A percentile compares a stretch with the other conserved stretches of the same genome.
Evolutionary conservation across 2,329 filamentous ascomycete genomes (phyloP).

Genomic region (Fusarium oligoseptatum): DNA sequence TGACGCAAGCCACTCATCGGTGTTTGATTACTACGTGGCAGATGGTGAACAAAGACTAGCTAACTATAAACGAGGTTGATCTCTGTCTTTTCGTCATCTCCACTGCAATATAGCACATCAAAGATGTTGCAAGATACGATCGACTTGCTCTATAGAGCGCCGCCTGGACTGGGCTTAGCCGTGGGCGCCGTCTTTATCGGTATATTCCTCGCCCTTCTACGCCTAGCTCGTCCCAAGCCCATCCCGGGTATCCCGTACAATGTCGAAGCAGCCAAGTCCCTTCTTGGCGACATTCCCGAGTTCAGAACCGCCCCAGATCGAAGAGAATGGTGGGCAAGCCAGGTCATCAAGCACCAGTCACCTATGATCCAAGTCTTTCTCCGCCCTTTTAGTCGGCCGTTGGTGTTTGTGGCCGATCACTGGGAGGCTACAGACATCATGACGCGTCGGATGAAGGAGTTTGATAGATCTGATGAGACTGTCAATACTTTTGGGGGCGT

Average conservation of each 20-base stretch:
- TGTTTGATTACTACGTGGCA: not conserved
- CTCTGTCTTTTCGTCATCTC: not conserved
- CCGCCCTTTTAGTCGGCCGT: constrained; percentile 22
- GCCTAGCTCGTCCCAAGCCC: constrained; percentile 23
- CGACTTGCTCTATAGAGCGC: not conserved
- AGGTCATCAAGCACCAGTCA: constrained; percentile 25
- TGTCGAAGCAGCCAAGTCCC: constrained; percentile 19
- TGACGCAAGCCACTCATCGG: not conserved
- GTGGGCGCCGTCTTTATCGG: not conserved
- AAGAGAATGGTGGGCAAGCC: constrained; percentile 22
- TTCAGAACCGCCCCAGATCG: constrained; percentile 15
- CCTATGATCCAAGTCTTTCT: constrained; percentile 31
- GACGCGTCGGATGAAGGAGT: constrained; percentile 33
- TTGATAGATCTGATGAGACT: constrained; percentile 19
- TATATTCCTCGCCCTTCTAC: not conserved
- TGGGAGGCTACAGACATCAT: constrained; percentile 33
- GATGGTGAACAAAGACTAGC: not conserved
- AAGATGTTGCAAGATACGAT: constrained; percentile 6
- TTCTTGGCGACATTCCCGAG: constrained; percentile 31
- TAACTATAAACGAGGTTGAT: not conserved
- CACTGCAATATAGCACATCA: not conserved
- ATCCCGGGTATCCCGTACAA: constrained; percentile 34
- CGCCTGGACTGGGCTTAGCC: not conserved
- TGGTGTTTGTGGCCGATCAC: constrained; percentile 34
- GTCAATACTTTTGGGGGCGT: constrained; percentile 7